A percentile compares a stretch with the other conserved stretches of the same genome.
These are phyloP conservation scores for Acacia pycnantha DNA, from an alignment of 331 rosid species.

Conservation along the genomic window DNA sequence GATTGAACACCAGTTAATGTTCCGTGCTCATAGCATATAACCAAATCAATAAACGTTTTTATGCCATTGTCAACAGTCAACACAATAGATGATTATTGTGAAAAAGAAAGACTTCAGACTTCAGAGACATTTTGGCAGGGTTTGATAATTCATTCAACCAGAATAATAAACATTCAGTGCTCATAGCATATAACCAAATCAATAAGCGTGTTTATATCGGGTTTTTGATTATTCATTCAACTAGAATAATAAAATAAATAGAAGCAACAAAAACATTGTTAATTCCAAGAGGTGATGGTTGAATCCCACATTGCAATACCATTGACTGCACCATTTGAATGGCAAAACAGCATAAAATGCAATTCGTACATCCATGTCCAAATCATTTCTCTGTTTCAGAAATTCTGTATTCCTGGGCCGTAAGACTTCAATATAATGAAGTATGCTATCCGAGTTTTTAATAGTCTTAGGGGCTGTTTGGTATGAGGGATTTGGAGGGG, in stretches of 20 bases:
- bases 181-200: too few relatives aligned
- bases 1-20: neutral
- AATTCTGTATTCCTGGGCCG: neutral
- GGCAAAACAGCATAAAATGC: neutral
- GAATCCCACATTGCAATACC: neutral
- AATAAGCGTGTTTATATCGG: neutral
- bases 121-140: neutral
- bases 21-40: neutral
- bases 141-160: neutral
- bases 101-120: neutral
- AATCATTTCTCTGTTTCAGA: neutral
- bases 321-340: neutral
- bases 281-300: neutral
- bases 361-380: constrained; percentile 5
- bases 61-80: neutral
- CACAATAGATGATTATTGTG: neutral
- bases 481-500: too few relatives aligned
- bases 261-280: neutral
- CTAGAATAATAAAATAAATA: neutral
- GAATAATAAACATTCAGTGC: neutral
- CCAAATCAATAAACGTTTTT: neutral
- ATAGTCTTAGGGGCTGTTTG: too few relatives aligned
- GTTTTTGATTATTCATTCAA: neutral
- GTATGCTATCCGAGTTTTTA: neutral
- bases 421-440: neutral